Conservation (phyloP, 148 eudicot genomes). For the Silene conica region DNA sequence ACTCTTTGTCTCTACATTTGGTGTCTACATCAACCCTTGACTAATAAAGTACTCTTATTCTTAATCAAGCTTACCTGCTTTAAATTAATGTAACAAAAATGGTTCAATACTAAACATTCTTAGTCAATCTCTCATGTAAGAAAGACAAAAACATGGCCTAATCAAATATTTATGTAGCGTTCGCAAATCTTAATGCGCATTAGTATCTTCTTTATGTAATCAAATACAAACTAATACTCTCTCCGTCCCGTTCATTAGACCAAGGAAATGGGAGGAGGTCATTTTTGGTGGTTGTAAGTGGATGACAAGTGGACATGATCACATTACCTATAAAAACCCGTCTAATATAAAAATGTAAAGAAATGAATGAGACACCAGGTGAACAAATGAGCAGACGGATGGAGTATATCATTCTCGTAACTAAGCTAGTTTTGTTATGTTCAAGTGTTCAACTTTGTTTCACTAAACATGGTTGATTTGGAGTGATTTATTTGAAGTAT, state of each 20-base stretch:
- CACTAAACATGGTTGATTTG: not conserved
- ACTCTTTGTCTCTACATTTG: not conserved
- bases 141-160: not conserved
- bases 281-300: too few relatives aligned
- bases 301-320: too few relatives aligned
- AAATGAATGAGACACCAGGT: too few relatives aligned
- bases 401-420: not conserved
- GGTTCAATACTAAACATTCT: not conserved
- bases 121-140: not conserved
- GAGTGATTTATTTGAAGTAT: not conserved
- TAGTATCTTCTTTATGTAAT: not conserved
- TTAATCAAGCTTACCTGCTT: constrained; percentile 1
- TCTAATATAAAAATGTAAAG: too few relatives aligned
- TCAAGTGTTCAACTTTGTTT: not conserved
- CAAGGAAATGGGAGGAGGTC: too few relatives aligned
- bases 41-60: not conserved
- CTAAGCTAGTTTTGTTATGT: not conserved
- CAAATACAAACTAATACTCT: too few relatives aligned
- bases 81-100: not conserved
- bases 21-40: constrained; percentile 3
- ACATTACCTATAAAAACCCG: too few relatives aligned
- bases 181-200: not conserved
- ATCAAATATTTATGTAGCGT: not conserved
- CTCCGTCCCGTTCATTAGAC: too few relatives aligned
- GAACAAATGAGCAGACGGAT: too few relatives aligned